Percentiles rank a stretch among this genome's conserved stretches.
Conservation (phyloP, 495 filamentous ascomycete genomes). For the Tuber aestivum region DNA sequence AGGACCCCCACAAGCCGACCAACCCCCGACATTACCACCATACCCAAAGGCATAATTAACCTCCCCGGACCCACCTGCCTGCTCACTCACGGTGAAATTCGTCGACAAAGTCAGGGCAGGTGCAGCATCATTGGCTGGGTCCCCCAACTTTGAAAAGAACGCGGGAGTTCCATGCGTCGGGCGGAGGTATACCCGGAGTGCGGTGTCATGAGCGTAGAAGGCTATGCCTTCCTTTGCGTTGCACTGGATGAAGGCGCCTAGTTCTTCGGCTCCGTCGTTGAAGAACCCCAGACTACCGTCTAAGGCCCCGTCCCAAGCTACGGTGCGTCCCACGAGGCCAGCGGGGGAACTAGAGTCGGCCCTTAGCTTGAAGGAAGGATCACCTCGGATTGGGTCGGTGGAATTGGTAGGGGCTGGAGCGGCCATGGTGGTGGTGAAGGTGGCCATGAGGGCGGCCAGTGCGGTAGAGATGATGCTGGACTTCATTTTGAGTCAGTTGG, state of each 20-base stretch:
- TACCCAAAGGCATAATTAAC: not conserved
- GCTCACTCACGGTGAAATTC: conserved; percentile 19
- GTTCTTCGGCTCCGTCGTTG: not conserved
- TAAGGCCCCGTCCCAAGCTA: conserved; percentile 3
- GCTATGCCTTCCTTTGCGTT: conserved; percentile 24
- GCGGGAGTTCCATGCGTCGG: conserved; percentile 18
- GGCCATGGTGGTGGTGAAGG: not conserved
- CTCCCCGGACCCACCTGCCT: not conserved
- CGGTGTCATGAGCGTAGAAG: conserved; percentile 23
- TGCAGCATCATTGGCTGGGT: conserved; percentile 9
- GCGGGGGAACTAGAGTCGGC: conserved; percentile 15
- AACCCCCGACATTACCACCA: not conserved
- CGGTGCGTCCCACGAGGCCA: not conserved
- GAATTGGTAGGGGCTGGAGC: not conserved
- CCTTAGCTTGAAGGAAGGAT: conserved; percentile 9
- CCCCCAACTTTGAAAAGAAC: conserved; percentile 29
- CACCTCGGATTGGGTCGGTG: not conserved
- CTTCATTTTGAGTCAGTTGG: not conserved
- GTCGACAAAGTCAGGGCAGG: not conserved
- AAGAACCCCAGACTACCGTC: conserved; percentile 25
- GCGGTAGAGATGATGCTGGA: not conserved
- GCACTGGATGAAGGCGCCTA: conserved; percentile 25
- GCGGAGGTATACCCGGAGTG: conserved; percentile 8
- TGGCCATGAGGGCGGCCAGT: not conserved
- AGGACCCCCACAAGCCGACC: not conserved